phyloP scores from a whole-genome alignment of 1,284 basidiomycete species.

The Farysia itapuensis region DNA sequence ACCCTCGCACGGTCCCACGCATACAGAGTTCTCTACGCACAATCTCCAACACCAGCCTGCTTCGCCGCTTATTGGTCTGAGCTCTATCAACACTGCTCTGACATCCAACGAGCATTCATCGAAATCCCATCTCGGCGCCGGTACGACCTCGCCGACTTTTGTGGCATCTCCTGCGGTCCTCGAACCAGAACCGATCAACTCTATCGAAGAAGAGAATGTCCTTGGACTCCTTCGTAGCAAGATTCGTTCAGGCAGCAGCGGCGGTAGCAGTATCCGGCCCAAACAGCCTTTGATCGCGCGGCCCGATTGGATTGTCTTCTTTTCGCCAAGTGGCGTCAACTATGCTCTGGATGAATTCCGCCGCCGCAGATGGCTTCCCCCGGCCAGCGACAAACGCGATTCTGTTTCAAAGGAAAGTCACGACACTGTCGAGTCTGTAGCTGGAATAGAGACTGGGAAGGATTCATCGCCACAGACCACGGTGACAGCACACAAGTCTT shows the following conservation, averaged over 20 bases:
- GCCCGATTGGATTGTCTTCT: slow-evolving; percentile 58
- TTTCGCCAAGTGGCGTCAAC: slow-evolving; percentile 55
- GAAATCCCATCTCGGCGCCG: slow-evolving; percentile 2
- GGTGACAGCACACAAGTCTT: slow-evolving; percentile 9
- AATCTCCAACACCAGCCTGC: not conserved
- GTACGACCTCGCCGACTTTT: slow-evolving; percentile 15
- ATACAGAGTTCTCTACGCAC: too few relatives aligned
- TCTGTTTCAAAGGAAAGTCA: not conserved
- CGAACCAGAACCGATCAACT: slow-evolving; percentile 19
- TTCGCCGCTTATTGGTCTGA: slow-evolving; percentile 26
- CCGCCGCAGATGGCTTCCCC: slow-evolving; percentile 43
- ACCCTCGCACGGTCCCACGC: too few relatives aligned
- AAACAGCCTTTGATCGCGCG: slow-evolving; percentile 10
- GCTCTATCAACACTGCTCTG: slow-evolving; percentile 6
- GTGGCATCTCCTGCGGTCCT: slow-evolving; percentile 20
- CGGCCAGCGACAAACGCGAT: not conserved
- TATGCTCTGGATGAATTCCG: slow-evolving; percentile 49
- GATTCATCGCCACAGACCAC: slow-evolving; percentile 4
- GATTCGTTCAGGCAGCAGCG: slow-evolving; percentile 2
- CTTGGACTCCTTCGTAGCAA: slow-evolving; percentile 19
- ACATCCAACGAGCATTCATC: not conserved
- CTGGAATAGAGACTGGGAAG: too few relatives aligned
- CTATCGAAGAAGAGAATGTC: slow-evolving; percentile 24
- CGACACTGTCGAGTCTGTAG: not conserved
- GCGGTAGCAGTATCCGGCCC: not conserved